A percentile compares a stretch with the other conserved stretches of the same genome.
These are phyloP conservation scores for Alternaria brassicae DNA, from an alignment of 2,329 filamentous ascomycete species.

Conservation along the genomic window DNA sequence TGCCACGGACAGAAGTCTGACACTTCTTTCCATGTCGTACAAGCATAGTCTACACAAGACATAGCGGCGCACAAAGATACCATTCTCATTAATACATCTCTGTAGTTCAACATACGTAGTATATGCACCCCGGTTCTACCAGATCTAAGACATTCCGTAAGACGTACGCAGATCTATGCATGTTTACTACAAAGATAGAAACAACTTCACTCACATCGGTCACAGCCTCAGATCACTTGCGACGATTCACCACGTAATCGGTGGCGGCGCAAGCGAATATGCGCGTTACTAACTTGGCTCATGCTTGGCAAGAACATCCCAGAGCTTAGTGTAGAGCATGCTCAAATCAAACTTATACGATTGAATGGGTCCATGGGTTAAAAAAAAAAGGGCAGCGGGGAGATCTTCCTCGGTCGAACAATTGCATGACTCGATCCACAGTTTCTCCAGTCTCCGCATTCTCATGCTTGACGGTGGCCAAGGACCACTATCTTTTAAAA, in stretches of 20 bases:
- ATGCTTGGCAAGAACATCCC: constrained; percentile 1
- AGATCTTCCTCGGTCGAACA: background rate
- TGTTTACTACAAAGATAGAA: background rate
- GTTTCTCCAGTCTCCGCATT: background rate
- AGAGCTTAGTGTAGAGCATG: constrained; percentile 1
- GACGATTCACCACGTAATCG: constrained; percentile 1
- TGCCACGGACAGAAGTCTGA: background rate
- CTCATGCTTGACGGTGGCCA: background rate
- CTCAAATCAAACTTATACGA: background rate
- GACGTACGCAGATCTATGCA: background rate
- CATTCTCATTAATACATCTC: background rate
- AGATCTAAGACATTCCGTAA: background rate
- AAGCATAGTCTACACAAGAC: background rate
- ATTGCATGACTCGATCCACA: background rate
- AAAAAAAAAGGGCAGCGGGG: background rate
- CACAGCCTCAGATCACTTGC: background rate
- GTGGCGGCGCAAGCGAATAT: background rate
- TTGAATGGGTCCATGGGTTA: background rate
- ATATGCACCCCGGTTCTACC: background rate
- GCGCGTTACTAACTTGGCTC: background rate
- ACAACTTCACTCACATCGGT: background rate
- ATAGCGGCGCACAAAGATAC: constrained; percentile 1
- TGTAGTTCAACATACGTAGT: background rate
- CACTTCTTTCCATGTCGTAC: background rate
- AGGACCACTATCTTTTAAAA: background rate